Evolutionary conservation across 805 yeast genomes (phyloP), one percentile per base, ranked within the genome.

Genomic region (Candida maesae): DNA sequence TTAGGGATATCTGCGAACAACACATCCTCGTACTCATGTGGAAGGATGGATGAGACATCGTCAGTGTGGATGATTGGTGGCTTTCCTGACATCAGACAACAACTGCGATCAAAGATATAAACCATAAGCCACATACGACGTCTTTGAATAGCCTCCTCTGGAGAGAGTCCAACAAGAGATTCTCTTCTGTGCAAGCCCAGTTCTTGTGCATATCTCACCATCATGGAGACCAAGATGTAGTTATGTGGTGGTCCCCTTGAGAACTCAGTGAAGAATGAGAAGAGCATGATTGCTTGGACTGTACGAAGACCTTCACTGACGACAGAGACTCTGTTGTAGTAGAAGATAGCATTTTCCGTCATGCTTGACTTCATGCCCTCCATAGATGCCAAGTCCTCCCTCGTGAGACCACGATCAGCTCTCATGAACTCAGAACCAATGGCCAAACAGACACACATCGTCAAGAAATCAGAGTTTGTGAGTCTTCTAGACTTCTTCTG

Each of bases 151-250:
- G 61, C 58, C 32, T 77, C 80, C 5, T 53, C 59, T 0, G 52
- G 48, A 0, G 64, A 28, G 14, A 75, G 44, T 2, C 68, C 65
- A 4, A 56, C 49, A 38, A 68, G 66, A 2, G 70, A 51, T 34
- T 76, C 82, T 4, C 58, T 58, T 38, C 78, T 60, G 47, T 81
- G 77, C 6, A 83, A 61, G 0, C 85, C 85, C 53, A 78, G 50
- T 29, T 76, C 80, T 35, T 71, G 74, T 0, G 82, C 82, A 46
- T 68, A 70, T 45, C 81, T 63, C 5, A 75, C 66, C 6, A 78
- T 76, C 2, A 72, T 65, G 2, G 76, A 55, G 5, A 68, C 54
- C 14, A 77, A 49, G 36, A 67, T 60, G 39, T 63, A 67, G 5
- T 71, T 65, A 10, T 70, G 60, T 29, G 74, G 76, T 1, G 71